Evolutionary conservation across 805 yeast genomes (phyloP).

Genomic region (Ogataea ramenticola): DNA sequence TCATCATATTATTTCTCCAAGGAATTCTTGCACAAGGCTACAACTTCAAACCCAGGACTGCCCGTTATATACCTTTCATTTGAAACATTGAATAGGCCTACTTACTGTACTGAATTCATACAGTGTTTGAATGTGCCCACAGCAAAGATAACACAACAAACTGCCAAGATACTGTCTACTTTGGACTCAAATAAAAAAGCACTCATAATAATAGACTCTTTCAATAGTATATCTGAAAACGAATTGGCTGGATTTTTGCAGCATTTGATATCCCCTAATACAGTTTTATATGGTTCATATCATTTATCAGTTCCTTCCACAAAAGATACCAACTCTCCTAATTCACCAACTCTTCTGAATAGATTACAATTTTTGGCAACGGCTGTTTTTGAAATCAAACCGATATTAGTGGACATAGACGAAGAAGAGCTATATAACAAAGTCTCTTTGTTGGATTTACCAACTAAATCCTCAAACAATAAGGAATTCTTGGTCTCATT

Average conservation of each 20-base stretch:
- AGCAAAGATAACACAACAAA: slow-evolving; percentile 3
- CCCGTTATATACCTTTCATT: slow-evolving; percentile 54
- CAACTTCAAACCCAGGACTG: slow-evolving; percentile 16
- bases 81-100: slow-evolving; percentile 54
- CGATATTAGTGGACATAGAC: slow-evolving; percentile 29
- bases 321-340: slow-evolving; percentile 2
- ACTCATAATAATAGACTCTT: slow-evolving; percentile 58
- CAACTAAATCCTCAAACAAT: slow-evolving; percentile 42
- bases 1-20: slow-evolving; percentile 47
- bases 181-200: slow-evolving; percentile 10
- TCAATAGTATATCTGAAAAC: slow-evolving; percentile 47
- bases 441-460: slow-evolving; percentile 36
- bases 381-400: slow-evolving; percentile 56
- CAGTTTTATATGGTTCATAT: slow-evolving; percentile 38
- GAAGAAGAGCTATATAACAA: slow-evolving; percentile 41
- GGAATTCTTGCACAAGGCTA: slow-evolving; percentile 45
- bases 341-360: slow-evolving; percentile 15
- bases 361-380: slow-evolving; percentile 65
- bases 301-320: slow-evolving; percentile 33
- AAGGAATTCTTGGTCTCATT: slow-evolving; percentile 40
- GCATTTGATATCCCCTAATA: slow-evolving; percentile 30
- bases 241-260: slow-evolving; percentile 10
- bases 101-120: slow-evolving; percentile 39
- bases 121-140: slow-evolving; percentile 29
- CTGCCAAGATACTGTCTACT: slow-evolving; percentile 2